Evolutionary conservation across 2,329 filamentous ascomycete species (phyloP), one percentile per base, ranked within the genome.

Genomic region (Coniosporium tulheliwenetii): DNA sequence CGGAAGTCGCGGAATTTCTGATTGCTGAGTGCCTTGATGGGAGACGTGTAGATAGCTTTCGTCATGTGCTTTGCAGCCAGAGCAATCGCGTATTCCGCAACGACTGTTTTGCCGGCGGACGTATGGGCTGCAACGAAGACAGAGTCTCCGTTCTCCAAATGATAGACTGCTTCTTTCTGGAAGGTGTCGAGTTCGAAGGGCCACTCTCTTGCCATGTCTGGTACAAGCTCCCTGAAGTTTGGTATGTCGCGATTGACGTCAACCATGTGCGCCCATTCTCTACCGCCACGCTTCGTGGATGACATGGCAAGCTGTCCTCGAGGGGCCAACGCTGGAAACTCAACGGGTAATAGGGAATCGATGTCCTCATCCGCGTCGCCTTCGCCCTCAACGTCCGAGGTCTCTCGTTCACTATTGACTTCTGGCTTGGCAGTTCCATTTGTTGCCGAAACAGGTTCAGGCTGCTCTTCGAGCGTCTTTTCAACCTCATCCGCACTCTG

Each of bases 61-160:
- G 91, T 98, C 89, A 96, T 96, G 58, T 98, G 91, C 56, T 89
- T 93, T n/a, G 85, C 81, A 29, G 91, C 91, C 43, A 98, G 68
- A 5, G 91, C 86, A 58, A 98, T 96, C 38, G 89, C 91, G 60
- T 98, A 98, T 58, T 98, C 91, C 26, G 91, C 91, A 10, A 98
- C 91, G 0, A 96, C 91, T 1, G 91, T 98, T 66, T 98, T 98
- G 42, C 91, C 91, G 15, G 91, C 91, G 30, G 91, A 98, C 0
- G 91, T 98, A 57, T 98, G 91, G 0, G 91, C 91, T 8, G 91
- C 91, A 39, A 98, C 91, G 52, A 98, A 98, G 19, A 98, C 91
- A 0, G 89, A 96, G 55, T 98, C 91, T 13, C 91, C 89, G 53
- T 81, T 86, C 57, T 98, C 91, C 2, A 98, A 75, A 61, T 96